A percentile compares a stretch with the other conserved stretches of the same genome.
Evolutionary conservation across 208 protist species (phyloP).

Genomic region (Wallacemonas sp.): DNA sequence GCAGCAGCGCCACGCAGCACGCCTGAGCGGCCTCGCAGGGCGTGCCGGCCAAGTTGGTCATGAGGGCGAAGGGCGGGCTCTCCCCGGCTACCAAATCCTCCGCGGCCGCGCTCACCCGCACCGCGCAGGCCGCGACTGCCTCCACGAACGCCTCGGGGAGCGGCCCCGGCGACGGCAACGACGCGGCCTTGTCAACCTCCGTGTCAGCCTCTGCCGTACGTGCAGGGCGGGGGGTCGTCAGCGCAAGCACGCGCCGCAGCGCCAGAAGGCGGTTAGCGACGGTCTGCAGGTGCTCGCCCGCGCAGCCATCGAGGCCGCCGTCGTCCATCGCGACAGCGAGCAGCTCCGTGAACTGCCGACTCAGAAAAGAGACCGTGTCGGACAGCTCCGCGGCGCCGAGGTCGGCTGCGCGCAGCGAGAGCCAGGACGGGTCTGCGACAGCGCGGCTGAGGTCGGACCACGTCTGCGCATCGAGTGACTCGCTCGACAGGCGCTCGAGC

Average conservation of each 20-base stretch:
- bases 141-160: constrained; percentile 23
- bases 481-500: constrained; percentile 65
- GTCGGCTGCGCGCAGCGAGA: constrained; percentile 14
- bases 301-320: not conserved
- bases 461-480: constrained; percentile 55
- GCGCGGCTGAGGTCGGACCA: constrained; percentile 44
- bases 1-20: constrained; percentile 52
- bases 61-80: constrained; percentile 39
- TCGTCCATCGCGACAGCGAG: not conserved
- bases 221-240: not conserved
- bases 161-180: not conserved
- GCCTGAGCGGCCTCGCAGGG: constrained; percentile 34
- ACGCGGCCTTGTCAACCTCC: not conserved
- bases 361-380: constrained; percentile 3
- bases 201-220: not conserved
- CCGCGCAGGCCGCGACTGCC: constrained; percentile 23
- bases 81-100: constrained; percentile 30
- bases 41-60: constrained; percentile 34
- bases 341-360: constrained; percentile 2
- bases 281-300: not conserved
- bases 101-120: constrained; percentile 13
- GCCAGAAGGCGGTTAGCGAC: not conserved
- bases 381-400: constrained; percentile 13
- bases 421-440: constrained; percentile 29
- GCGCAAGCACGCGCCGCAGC: not conserved